These are phyloP conservation scores for Calonectria ilicicola DNA, from an alignment of 2,329 filamentous ascomycete genomes.

Conservation along the genomic window DNA sequence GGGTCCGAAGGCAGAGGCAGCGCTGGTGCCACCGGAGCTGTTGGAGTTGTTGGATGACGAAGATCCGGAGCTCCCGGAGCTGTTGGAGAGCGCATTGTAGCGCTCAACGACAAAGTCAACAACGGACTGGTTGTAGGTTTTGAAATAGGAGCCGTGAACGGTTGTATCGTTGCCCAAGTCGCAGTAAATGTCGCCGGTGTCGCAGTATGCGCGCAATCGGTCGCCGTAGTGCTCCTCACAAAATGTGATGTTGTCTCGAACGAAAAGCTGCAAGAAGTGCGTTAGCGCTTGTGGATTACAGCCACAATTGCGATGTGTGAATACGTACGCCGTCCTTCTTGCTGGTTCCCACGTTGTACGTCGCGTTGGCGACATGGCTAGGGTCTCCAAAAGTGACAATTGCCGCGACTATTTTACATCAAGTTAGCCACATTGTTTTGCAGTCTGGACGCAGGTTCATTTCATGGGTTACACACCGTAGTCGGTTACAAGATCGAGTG, in stretches of 20 bases:
- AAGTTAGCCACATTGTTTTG: slow-evolving; percentile 8
- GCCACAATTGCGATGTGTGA: not conserved
- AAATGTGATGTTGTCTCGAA: slow-evolving; percentile 47
- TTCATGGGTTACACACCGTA: slow-evolving; percentile 44
- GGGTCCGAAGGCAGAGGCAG: not conserved
- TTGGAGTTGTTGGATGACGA: not conserved
- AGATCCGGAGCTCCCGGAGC: slow-evolving; percentile 1
- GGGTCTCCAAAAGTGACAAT: slow-evolving; percentile 57
- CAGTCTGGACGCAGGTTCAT: slow-evolving; percentile 17
- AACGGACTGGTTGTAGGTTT: slow-evolving; percentile 49
- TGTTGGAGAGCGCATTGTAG: slow-evolving; percentile 39
- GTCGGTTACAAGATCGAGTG: slow-evolving; percentile 44
- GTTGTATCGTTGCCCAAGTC: slow-evolving; percentile 44
- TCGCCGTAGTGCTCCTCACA: slow-evolving; percentile 51
- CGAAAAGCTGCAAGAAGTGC: slow-evolving; percentile 47
- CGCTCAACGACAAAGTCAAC: slow-evolving; percentile 51
- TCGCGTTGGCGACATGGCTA: slow-evolving; percentile 49
- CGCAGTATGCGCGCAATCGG: slow-evolving; percentile 55
- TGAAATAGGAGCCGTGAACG: slow-evolving; percentile 52
- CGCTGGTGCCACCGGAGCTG: not conserved
- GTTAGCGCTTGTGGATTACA: not conserved
- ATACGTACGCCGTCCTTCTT: slow-evolving; percentile 51
- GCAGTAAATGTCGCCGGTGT: slow-evolving; percentile 56
- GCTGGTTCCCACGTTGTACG: slow-evolving; percentile 53
- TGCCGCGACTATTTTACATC: slow-evolving; percentile 49